phyloP scores from a whole-genome alignment of 148 eudicot species.

The Chenopodium album region DNA sequence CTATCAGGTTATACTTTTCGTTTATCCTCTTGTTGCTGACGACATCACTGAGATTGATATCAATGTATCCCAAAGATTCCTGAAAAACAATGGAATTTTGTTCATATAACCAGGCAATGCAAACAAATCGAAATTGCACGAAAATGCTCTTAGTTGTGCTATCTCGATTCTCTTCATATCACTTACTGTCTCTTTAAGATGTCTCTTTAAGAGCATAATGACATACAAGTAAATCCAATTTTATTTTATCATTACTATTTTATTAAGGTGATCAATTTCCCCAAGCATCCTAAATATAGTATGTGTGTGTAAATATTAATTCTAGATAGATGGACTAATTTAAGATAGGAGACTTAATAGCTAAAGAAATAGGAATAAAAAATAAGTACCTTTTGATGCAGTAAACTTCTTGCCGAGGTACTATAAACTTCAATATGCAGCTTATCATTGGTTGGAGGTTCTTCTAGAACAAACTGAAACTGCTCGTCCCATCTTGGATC shows the following conservation, averaged over 20 bases:
- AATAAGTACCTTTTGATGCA: conserved; percentile 60
- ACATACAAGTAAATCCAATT: not conserved
- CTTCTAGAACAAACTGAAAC: conserved; percentile 59
- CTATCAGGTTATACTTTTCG: conserved; percentile 78
- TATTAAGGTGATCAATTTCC: not conserved
- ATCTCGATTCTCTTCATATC: not conserved
- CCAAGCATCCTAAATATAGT: not conserved
- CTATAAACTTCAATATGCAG: conserved; percentile 69
- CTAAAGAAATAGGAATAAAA: not conserved
- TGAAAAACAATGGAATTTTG: conserved; percentile 25
- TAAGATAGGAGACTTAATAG: not conserved
- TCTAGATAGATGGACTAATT: not conserved
- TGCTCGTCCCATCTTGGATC: conserved; percentile 83
- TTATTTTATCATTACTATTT: not conserved
- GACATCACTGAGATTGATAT: conserved; percentile 72
- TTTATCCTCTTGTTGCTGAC: conserved; percentile 80
- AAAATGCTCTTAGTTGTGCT: not conserved
- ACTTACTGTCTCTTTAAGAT: not conserved
- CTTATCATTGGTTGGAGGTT: conserved; percentile 64
- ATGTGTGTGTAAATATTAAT: not conserved
- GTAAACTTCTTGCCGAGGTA: conserved; percentile 57
- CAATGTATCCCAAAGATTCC: conserved; percentile 81
- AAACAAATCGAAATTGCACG: not conserved
- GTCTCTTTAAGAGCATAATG: not conserved
- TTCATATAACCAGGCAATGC: not conserved